Percentiles rank a stretch among this genome's conserved stretches.
Conservation (phyloP, 2,329 filamentous ascomycete genomes). For the Arthrobotrys sphaeroides region DNA sequence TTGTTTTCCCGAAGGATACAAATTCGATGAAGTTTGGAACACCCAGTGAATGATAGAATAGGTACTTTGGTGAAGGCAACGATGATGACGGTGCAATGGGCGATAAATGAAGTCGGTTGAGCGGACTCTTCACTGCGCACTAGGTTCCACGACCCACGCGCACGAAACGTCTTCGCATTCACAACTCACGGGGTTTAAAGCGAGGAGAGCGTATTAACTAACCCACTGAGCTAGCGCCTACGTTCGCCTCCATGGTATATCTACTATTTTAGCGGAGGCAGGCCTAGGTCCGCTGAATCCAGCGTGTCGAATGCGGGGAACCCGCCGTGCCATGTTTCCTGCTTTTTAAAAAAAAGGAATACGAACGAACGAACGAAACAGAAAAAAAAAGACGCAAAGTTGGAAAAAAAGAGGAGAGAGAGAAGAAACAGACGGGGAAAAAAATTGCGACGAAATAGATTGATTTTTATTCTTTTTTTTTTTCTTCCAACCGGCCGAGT, state of each 20-base stretch:
- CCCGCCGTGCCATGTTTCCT: constrained; percentile 45
- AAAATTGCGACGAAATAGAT: constrained; percentile 33
- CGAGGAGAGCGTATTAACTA: not conserved
- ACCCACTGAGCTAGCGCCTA: not conserved
- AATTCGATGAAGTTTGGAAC: too few relatives aligned
- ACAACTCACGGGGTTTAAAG: constrained; percentile 4
- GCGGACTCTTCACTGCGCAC: too few relatives aligned
- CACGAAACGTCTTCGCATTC: not conserved
- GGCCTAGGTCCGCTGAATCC: constrained; percentile 23
- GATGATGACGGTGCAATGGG: too few relatives aligned
- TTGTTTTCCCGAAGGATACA: too few relatives aligned
- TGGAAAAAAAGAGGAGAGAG: not conserved
- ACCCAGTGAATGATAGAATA: too few relatives aligned
- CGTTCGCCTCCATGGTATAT: not conserved
- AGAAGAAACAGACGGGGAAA: constrained; percentile 6
- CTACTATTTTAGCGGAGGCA: constrained; percentile 9
- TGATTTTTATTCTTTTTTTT: constrained; percentile 43
- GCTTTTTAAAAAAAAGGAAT: constrained; percentile 11
- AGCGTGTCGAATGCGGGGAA: constrained; percentile 38
- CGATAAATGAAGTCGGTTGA: too few relatives aligned
- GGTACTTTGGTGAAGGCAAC: not conserved
- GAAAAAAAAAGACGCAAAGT: constrained; percentile 36
- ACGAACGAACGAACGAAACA: constrained; percentile 1
- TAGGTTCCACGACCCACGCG: too few relatives aligned
- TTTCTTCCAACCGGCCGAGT: constrained; percentile 34